Conservation (phyloP, 306 rosid species). For the Malus domestica region DNA sequence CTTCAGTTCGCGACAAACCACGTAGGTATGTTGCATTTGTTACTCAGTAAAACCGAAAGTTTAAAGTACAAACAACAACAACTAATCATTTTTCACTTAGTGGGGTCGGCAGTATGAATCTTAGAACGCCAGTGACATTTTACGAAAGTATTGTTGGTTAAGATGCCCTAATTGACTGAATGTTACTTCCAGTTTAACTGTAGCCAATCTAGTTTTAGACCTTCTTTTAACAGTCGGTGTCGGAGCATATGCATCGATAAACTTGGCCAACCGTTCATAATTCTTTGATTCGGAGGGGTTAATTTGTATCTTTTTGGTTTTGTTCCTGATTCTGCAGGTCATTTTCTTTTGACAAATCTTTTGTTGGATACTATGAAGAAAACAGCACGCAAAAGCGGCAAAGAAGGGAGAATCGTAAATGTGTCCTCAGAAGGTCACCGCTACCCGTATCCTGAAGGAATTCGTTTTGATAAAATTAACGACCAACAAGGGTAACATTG, state of each 20-base stretch:
- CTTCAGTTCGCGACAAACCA: slow-evolving; percentile 85
- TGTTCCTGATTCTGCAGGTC: slow-evolving; percentile 43
- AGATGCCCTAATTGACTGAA: neutral
- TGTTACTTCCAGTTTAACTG: no score
- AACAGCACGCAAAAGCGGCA: slow-evolving; percentile 48
- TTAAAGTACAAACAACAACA: neutral
- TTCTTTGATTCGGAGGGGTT: no score
- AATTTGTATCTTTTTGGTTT: no score
- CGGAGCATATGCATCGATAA: no score
- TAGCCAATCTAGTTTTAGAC: no score
- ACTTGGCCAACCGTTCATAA: no score
- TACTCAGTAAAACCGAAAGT: neutral
- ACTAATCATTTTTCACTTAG: no score
- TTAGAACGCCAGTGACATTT: no score
- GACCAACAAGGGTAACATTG: slow-evolving; percentile 53
- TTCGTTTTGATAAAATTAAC: slow-evolving; percentile 51
- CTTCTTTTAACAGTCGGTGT: no score
- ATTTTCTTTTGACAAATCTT: slow-evolving; percentile 78
- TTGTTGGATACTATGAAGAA: slow-evolving; percentile 74
- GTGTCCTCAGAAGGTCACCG: slow-evolving; percentile 70
- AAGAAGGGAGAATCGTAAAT: slow-evolving; percentile 74
- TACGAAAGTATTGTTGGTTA: neutral
- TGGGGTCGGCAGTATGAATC: no score
- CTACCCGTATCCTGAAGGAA: slow-evolving; percentile 59
- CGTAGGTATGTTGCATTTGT: slow-evolving; percentile 37